Conservation (phyloP, 176 grass and related monocot species). For the Tillandsia leiboldiana region DNA sequence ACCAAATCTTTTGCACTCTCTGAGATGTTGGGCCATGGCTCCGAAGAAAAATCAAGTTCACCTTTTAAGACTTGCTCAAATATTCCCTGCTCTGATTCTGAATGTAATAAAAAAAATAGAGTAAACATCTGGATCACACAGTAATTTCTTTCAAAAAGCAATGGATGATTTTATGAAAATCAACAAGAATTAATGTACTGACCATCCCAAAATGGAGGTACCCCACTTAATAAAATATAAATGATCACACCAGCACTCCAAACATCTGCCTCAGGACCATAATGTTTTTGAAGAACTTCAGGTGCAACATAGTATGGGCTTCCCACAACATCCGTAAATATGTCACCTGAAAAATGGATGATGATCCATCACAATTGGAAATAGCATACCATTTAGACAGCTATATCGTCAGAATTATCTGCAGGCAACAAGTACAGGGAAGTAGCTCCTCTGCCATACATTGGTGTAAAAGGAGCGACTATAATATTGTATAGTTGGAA, state of each 20-base stretch:
- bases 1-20: constrained; percentile 87
- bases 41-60: constrained; percentile 64
- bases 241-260: constrained; percentile 94
- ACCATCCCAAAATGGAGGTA: constrained; percentile 97
- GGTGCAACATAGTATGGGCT: constrained; percentile 93
- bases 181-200: not conserved
- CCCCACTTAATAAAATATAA: constrained; percentile 80
- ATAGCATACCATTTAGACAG: too few relatives aligned
- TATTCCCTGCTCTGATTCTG: constrained; percentile 94
- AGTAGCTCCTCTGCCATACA: too few relatives aligned
- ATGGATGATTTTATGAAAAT: not conserved
- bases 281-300: constrained; percentile 75
- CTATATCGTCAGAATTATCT: too few relatives aligned
- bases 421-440: too few relatives aligned
- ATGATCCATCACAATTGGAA: not conserved
- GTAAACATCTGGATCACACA: not conserved
- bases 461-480: too few relatives aligned
- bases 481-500: too few relatives aligned
- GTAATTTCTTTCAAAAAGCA: not conserved
- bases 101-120: constrained; percentile 1
- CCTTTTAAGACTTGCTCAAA: constrained; percentile 92
- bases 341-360: constrained; percentile 44
- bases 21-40: constrained; percentile 88
- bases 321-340: constrained; percentile 83
- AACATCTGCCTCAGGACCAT: constrained; percentile 76